Evolutionary conservation across 2,329 filamentous ascomycete species (phyloP).

Genomic region (Calonectria fujianensis): DNA sequence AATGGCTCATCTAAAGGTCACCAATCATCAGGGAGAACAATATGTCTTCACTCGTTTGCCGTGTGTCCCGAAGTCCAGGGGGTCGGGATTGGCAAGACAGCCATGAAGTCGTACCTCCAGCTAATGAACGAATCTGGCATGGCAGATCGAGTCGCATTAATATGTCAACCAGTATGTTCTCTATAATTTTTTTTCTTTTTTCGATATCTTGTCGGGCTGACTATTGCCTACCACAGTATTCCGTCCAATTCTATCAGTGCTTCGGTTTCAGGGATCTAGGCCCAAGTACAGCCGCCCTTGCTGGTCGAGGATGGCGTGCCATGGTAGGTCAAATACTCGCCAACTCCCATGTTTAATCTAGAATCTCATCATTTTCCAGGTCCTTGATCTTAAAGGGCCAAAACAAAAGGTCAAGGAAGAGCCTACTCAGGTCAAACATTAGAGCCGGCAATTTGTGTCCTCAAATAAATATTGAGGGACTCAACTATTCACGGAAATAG

Average conservation of each 20-base stretch:
- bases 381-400: conserved; percentile 52
- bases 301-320: conserved; percentile 87
- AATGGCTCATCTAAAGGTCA: conserved; percentile 76
- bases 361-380: conserved; percentile 35
- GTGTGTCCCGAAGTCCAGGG: conserved; percentile 85
- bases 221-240: conserved; percentile 64
- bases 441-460: neutral
- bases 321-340: conserved; percentile 74
- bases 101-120: conserved; percentile 86
- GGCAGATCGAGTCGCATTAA: conserved; percentile 83
- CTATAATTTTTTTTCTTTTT: neutral
- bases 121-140: conserved; percentile 82
- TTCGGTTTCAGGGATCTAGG: conserved; percentile 83
- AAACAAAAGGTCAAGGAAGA: conserved; percentile 54
- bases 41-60: conserved; percentile 89
- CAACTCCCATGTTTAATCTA: no score
- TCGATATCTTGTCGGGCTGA: conserved; percentile 16
- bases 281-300: conserved; percentile 81
- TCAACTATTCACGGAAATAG: neutral
- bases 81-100: conserved; percentile 82
- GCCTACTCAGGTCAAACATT: conserved; percentile 46
- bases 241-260: conserved; percentile 85
- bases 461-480: neutral
- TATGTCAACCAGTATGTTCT: conserved; percentile 81
- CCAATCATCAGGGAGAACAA: conserved; percentile 81